A percentile compares a stretch with the other conserved stretches of the same genome.
Evolutionary conservation across 1,284 basidiomycete genomes (phyloP).

Genomic region (Sanguinoderma infundibulare): DNA sequence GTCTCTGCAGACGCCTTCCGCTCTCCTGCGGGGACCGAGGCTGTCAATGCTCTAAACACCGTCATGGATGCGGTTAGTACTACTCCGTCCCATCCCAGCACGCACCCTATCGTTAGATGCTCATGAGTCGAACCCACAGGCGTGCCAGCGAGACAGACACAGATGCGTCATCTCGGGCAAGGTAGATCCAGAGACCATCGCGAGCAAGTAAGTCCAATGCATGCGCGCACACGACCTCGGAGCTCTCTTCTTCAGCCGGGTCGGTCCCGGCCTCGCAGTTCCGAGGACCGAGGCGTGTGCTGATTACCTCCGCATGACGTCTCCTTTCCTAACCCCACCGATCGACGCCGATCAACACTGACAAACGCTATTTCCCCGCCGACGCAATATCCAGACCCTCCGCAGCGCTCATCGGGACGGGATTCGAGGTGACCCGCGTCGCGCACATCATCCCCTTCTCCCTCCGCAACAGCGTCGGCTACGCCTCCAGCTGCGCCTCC

Average conservation of each 20-base stretch:
- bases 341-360: slow-evolving; percentile 1
- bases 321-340: neutral
- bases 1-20: slow-evolving; percentile 11
- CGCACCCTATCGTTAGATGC: neutral
- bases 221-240: neutral
- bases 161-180: slow-evolving; percentile 22
- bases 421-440: slow-evolving; percentile 20
- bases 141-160: slow-evolving; percentile 11
- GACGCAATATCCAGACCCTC: neutral
- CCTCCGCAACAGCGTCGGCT: slow-evolving; percentile 14
- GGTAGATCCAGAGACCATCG: slow-evolving; percentile 19
- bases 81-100: too few species aligned
- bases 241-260: neutral
- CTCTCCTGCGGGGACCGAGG: slow-evolving; percentile 15
- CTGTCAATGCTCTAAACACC: slow-evolving; percentile 14
- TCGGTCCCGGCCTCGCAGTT: neutral
- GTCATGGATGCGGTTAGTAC: slow-evolving; percentile 16
- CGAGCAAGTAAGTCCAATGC: slow-evolving; percentile 20
- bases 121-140: slow-evolving; percentile 2
- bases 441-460: slow-evolving; percentile 25
- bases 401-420: slow-evolving; percentile 5
- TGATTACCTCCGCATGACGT: neutral
- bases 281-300: neutral
- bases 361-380: neutral
- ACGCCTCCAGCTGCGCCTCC: neutral